A percentile compares a stretch with the other conserved stretches of the same genome.
These are phyloP conservation scores for Euptelea pleiosperma DNA, from an alignment of 164 flowering plant species.

Conservation along the genomic window DNA sequence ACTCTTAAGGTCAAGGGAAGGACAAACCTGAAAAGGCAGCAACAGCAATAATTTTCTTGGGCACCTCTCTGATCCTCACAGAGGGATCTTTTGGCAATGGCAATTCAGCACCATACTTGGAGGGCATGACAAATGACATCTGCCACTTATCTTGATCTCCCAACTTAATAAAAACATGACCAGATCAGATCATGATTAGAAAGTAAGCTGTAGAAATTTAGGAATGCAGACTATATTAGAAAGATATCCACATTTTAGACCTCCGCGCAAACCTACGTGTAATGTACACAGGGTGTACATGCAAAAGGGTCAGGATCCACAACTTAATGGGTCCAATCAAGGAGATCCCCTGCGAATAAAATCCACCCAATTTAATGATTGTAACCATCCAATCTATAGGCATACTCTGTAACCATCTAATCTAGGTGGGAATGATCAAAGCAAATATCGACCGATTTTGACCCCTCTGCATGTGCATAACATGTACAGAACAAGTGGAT, in stretches of 20 bases:
- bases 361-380: neutral
- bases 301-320: too few species aligned
- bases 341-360: neutral
- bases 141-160: conserved; percentile 61
- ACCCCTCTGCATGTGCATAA: too few species aligned
- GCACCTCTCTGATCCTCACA: conserved; percentile 68
- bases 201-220: too few species aligned
- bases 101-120: conserved; percentile 73
- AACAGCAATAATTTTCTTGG: conserved; percentile 63
- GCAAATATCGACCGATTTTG: too few species aligned
- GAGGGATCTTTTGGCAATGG: conserved; percentile 77
- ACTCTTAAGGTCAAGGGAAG: neutral
- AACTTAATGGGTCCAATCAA: too few species aligned
- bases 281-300: too few species aligned
- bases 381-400: neutral
- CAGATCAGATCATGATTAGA: conserved; percentile 7
- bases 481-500: neutral
- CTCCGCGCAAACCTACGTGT: too few species aligned
- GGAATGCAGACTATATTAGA: too few species aligned
- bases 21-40: conserved; percentile 80
- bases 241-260: too few species aligned
- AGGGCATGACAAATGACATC: conserved; percentile 98
- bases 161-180: conserved; percentile 23
- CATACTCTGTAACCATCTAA: too few species aligned
- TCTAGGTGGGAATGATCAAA: too few species aligned